Base-by-base conservation (phyloP, 2,329 filamentous ascomycete genomes). In the Botrytis byssoidea region DNA sequence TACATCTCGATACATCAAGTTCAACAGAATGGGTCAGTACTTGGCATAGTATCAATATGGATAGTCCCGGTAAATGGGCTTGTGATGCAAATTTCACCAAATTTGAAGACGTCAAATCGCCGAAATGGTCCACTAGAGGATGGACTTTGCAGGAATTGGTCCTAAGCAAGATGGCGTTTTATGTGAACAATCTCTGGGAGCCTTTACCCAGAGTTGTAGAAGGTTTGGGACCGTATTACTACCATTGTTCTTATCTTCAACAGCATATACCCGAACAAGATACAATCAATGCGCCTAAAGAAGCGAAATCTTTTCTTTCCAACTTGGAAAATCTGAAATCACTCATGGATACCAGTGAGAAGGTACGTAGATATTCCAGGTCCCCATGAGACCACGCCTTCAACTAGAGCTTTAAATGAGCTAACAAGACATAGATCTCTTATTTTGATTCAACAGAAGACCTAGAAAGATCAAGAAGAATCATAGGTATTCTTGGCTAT, bases 111-210 rank as follows among this genome's bases (percentile, higher is more conserved):
- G 77, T 81, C 65, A 14, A 29, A 14, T 12, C 75, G 4, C 79
- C 79, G 1, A 77, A 81, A 35, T 81, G 79, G 79, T 77, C 79
- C 0, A 79, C 76, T 7, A 74, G 80, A 65, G 81, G 78, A 1
- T 82, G 81, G 80, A 81, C 81, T 20, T 76, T 82, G 4, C 80
- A 82, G 57, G 81, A 82, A 65, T 76, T 81, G 40, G 78, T 81
- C 46, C 76, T 82, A 76, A 82, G 81, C 75, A 82, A 81, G 75
- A 78, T 79, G 51, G 81, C 81, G 4, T 82, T 79, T 73, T 83
- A 81, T 75, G 78, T 79, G 59, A 83, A 82, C 71, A 79, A 78
- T 7, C 42, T 74, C 4, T 82, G 82, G 81, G 40, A 75, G 51
- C 74, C 75, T 60, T 74, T 82, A 59, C 74, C 73, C 12, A 74